A percentile compares a stretch with the other conserved stretches of the same genome.
phyloP scores from a whole-genome alignment of 345 rosid species.

The Arabidopsis suecica region DNA sequence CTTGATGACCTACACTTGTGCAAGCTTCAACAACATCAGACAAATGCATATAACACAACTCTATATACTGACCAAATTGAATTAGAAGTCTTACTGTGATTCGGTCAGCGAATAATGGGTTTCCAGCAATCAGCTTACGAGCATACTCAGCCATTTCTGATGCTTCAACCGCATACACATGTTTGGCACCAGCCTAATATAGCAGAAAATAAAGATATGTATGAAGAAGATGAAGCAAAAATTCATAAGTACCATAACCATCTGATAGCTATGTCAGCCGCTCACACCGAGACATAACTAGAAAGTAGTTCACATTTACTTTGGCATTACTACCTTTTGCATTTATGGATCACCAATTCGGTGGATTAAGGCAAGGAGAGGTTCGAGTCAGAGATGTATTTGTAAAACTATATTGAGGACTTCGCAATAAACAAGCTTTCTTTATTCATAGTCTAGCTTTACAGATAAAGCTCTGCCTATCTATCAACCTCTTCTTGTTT shows the following conservation, averaged over 20 bases:
- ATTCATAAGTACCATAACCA: slow-evolving; percentile 19
- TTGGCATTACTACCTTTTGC: neutral
- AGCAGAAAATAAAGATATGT: slow-evolving; percentile 15
- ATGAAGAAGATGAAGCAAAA: slow-evolving; percentile 24
- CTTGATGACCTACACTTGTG: slow-evolving; percentile 71
- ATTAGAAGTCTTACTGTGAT: slow-evolving; percentile 69
- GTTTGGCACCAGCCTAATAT: slow-evolving; percentile 96
- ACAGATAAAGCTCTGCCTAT: neutral
- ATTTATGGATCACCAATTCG: neutral
- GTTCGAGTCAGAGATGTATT: neutral
- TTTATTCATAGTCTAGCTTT: slow-evolving; percentile 3
- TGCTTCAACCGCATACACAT: slow-evolving; percentile 99
- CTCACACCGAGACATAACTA: neutral
- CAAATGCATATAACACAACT: slow-evolving; percentile 13
- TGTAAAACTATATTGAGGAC: neutral
- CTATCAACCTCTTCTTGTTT: slow-evolving; percentile 14
- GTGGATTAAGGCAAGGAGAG: slow-evolving; percentile 5
- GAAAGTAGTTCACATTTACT: neutral
- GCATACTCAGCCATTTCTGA: slow-evolving; percentile 99
- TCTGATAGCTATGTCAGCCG: neutral
- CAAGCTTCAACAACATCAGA: slow-evolving; percentile 35
- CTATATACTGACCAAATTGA: slow-evolving; percentile 20
- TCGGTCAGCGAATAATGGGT: slow-evolving; percentile 75
- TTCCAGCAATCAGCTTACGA: slow-evolving; percentile 89
- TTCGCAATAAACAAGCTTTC: neutral